Evolutionary conservation across 805 yeast species (phyloP).

Genomic region (Metschnikowia baotianmanensis): DNA sequence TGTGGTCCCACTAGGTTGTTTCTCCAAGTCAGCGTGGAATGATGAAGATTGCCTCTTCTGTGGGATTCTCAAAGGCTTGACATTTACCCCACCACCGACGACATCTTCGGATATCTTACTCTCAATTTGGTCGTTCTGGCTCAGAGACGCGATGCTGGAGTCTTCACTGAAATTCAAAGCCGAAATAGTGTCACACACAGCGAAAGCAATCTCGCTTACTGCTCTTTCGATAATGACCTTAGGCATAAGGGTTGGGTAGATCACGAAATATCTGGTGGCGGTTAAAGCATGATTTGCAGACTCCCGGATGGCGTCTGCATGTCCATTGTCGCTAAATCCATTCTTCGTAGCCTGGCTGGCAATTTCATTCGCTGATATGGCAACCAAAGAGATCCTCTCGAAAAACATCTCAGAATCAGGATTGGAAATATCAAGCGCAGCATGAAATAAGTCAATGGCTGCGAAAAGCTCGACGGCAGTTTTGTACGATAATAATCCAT

Average conservation of each 20-base stretch:
- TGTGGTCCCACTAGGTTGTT: not conserved
- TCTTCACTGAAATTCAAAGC: conserved; percentile 46
- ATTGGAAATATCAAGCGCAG: conserved; percentile 27
- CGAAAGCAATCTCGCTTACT: conserved; percentile 65
- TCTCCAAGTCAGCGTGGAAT: not conserved
- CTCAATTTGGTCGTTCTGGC: not conserved
- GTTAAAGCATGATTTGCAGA: conserved; percentile 75
- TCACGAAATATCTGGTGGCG: conserved; percentile 68
- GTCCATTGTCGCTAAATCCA: conserved; percentile 13
- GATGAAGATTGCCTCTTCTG: conserved; percentile 3
- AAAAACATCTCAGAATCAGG: conserved; percentile 43
- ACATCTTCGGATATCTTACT: not conserved
- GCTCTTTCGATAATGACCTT: conserved; percentile 71
- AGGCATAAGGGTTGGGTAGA: conserved; percentile 66
- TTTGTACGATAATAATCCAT: conserved; percentile 48
- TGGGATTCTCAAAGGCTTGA: conserved; percentile 14
- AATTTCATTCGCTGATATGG: conserved; percentile 44
- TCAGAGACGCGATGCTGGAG: conserved; percentile 2
- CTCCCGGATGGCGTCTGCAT: conserved; percentile 53
- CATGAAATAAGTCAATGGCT: conserved; percentile 45
- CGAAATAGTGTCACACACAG: conserved; percentile 60
- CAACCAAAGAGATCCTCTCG: conserved; percentile 49
- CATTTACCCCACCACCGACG: conserved; percentile 3
- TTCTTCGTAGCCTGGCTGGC: conserved; percentile 33
- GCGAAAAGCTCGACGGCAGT: conserved; percentile 47